phyloP scores from a whole-genome alignment of 805 yeast genomes.

The Nakazawaea wickerhamii region DNA sequence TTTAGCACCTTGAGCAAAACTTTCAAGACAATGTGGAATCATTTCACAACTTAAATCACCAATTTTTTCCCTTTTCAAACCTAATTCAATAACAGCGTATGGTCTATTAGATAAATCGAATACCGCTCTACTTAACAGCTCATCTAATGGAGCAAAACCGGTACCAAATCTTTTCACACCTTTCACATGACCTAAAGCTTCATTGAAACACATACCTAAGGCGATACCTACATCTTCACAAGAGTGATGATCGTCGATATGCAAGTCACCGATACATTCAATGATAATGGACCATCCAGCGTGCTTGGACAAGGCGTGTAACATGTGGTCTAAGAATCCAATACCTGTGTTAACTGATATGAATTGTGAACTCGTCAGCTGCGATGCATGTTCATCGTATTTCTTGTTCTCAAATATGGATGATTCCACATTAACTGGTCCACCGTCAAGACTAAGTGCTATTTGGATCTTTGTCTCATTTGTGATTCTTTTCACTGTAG shows the following conservation, averaged over 20 bases:
- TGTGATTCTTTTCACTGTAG: constrained; percentile 50
- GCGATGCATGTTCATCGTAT: constrained; percentile 55
- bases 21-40: constrained; percentile 96
- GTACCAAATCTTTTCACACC: constrained; percentile 92
- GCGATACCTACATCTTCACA: constrained; percentile 96
- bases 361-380: constrained; percentile 61
- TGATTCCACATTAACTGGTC: constrained; percentile 56
- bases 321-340: constrained; percentile 95
- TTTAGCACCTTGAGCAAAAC: constrained; percentile 89
- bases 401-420: constrained; percentile 43
- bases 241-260: constrained; percentile 96
- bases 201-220: constrained; percentile 80
- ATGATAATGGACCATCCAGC: constrained; percentile 91
- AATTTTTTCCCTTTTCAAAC: constrained; percentile 85
- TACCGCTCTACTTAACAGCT: constrained; percentile 93
- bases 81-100: constrained; percentile 82
- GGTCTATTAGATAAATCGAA: constrained; percentile 93
- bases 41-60: constrained; percentile 92
- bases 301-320: constrained; percentile 95
- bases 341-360: constrained; percentile 86
- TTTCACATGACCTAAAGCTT: constrained; percentile 81
- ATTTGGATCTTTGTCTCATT: constrained; percentile 93
- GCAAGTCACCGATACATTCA: constrained; percentile 90
- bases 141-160: constrained; percentile 95
- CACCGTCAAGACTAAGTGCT: constrained; percentile 81